Evolutionary conservation across 2,329 filamentous ascomycete genomes (phyloP), one percentile per base, ranked within the genome.

Genomic region (Fusarium chlamydosporum): DNA sequence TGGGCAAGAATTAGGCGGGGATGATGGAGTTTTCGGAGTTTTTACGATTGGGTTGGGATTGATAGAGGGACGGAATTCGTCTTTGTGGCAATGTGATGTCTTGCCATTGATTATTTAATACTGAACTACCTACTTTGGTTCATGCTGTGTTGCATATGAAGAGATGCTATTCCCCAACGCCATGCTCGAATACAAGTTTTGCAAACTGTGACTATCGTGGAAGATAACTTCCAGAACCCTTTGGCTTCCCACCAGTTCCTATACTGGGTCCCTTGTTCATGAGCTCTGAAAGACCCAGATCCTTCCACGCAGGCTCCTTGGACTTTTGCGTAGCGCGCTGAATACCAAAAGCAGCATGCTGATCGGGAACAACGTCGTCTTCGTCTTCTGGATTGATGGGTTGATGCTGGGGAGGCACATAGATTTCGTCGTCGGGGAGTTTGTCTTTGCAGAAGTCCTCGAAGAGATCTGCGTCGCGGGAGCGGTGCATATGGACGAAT

Each of bases 331-430:
- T 94, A 11, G 92, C 92, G 71, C 91, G 87, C 78, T 92, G 89
- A 73, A 96, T 96, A 38, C 92, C 93, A 77, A 96, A 96, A 0
- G 92, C 93, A 13, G 92, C 92, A 76, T 96, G 92, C 80, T 96
- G 92, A 78, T 96, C 92, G 1, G 93, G 92, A 6, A 96, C 92
- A 6, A 96, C 91, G 75, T 96, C 92, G 76, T 96, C 93, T 80
- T 96, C 92, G 77, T 96, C 92, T 79, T 96, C 92, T 0, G 93
- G 92, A 77, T 96, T 95, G 75, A 94, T 85, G 40, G 92, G 93
- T 77, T 93, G 92, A 76, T 94, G 88, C 66, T 93, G 88, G 9
- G 89, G 88, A 34, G 91, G 88, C n/a, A 96, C 91, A 78, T 92
- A 92, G 76, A 96, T 92, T 58, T 94, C 91, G 80, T 96, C 92